These are phyloP conservation scores for Magnolia sinica DNA, from an alignment of 164 flowering plant species.

Conservation along the genomic window DNA sequence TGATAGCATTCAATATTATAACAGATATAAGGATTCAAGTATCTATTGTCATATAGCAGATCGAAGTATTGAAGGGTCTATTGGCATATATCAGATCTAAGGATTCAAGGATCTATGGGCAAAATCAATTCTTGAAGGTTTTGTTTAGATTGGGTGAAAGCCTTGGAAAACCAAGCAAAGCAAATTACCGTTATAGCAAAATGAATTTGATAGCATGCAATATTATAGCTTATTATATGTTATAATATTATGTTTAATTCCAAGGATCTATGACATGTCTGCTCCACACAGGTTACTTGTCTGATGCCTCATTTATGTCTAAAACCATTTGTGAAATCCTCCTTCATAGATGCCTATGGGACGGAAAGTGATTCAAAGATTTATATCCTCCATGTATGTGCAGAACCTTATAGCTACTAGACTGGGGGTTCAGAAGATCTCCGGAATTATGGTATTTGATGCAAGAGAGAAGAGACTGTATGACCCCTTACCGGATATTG, in stretches of 20 bases:
- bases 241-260: background rate
- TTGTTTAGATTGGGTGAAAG: background rate
- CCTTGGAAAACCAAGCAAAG: background rate
- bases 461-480: conserved; percentile 54
- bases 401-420: conserved; percentile 87
- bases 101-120: too few relatives aligned
- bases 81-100: background rate
- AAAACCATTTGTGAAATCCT: too few relatives aligned
- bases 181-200: background rate
- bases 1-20: background rate
- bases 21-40: background rate
- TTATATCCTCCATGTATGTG: conserved; percentile 7
- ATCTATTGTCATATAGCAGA: background rate
- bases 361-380: background rate
- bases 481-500: conserved; percentile 66
- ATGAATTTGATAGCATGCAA: too few relatives aligned
- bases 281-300: background rate
- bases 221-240: too few relatives aligned
- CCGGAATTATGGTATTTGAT: conserved; percentile 74
- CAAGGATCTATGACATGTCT: background rate
- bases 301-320: background rate
- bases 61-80: background rate
- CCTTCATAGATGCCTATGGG: background rate
- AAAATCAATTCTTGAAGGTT: background rate
- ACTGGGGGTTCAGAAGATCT: conserved; percentile 81